Evolutionary conservation across 2,329 filamentous ascomycete genomes (phyloP), one percentile per base, ranked within the genome.

Genomic region (Tolypocladium ophioglossoides): DNA sequence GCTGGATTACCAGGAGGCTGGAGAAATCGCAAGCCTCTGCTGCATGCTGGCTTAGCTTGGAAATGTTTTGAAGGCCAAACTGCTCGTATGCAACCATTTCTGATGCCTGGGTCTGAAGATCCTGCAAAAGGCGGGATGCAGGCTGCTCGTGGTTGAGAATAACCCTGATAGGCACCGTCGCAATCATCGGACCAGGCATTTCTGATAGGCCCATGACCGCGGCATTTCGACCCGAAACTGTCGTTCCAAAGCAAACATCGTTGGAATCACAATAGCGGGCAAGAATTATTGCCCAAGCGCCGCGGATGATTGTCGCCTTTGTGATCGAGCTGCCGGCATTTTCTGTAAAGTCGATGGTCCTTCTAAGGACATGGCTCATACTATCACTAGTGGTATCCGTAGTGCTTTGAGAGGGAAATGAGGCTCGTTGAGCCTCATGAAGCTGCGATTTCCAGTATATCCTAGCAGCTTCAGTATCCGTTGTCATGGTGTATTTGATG

Each of bases 201-300:
- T 30, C 46, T 3, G 62, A 57, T 5, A 67, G 55, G 1, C 54
- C 60, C 7, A 35, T 38, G 3, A 68, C 56, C 0, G 61, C 51
- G 0, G 59, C 58, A 14, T 62, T 56, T 5, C 65, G 59, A 2
- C 65, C 66, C 1, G 60, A 63, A 3, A 65, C 39, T 1, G 57
- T 58, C 1, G 56, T 38, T 1, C 66, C 66, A 50, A 66, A 69
- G 5, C 61, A 50, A 1, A 67, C 51, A 18, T 63, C 61, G 7
- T 56, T 51, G 5, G 56, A 52, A 7, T 54, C 58, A 12, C 59
- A 58, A 20, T 63, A 57, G 1, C 55, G 54, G 2, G 56, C 44
- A 6, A 61, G 52, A 7, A 61, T 44, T 16, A 68, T 24, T 1
- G 62, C 65, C 65, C 66, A 68, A 2, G 66, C 66, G 0, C 63